Evolutionary conservation across 176 grass and related monocot species (phyloP).

Genomic region (Phoenix roebelenii): DNA sequence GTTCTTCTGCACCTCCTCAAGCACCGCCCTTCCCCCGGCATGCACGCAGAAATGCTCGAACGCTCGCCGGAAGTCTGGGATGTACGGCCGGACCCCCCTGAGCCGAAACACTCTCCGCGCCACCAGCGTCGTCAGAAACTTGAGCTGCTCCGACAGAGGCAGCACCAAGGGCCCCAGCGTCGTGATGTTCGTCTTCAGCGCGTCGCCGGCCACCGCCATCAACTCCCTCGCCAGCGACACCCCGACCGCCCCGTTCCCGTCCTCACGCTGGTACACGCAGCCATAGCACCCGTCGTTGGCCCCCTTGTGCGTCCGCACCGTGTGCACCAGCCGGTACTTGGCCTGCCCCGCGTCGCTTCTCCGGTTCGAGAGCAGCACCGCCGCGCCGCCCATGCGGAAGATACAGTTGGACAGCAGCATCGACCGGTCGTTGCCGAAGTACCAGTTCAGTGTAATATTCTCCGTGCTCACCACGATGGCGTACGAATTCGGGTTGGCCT

Average conservation of each 20-base stretch:
- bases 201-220: constrained; percentile 74
- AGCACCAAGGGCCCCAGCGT: constrained; percentile 63
- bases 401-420: constrained; percentile 85
- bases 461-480: constrained; percentile 68
- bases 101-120: constrained; percentile 22
- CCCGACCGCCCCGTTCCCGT: constrained; percentile 29
- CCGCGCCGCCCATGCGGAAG: constrained; percentile 68
- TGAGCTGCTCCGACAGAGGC: constrained; percentile 54
- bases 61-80: constrained; percentile 68
- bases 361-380: constrained; percentile 49
- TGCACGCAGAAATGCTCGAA: constrained; percentile 92
- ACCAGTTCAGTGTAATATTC: constrained; percentile 82
- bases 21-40: constrained; percentile 61
- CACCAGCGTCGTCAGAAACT: constrained; percentile 41
- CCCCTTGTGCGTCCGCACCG: constrained; percentile 67
- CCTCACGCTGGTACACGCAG: constrained; percentile 82
- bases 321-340: constrained; percentile 57
- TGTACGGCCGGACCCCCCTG: constrained; percentile 22
- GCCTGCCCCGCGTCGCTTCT: constrained; percentile 31
- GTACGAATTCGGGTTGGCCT: constrained; percentile 23
- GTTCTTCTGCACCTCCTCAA: constrained; percentile 65
- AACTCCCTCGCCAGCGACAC: constrained; percentile 60
- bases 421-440: constrained; percentile 70
- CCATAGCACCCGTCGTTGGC: constrained; percentile 47
- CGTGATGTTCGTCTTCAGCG: constrained; percentile 78